A percentile compares a stretch with the other conserved stretches of the same genome.
Evolutionary conservation across 371 early-diverging fungal species (phyloP).

Genomic region (Capillidium heterosporum): DNA sequence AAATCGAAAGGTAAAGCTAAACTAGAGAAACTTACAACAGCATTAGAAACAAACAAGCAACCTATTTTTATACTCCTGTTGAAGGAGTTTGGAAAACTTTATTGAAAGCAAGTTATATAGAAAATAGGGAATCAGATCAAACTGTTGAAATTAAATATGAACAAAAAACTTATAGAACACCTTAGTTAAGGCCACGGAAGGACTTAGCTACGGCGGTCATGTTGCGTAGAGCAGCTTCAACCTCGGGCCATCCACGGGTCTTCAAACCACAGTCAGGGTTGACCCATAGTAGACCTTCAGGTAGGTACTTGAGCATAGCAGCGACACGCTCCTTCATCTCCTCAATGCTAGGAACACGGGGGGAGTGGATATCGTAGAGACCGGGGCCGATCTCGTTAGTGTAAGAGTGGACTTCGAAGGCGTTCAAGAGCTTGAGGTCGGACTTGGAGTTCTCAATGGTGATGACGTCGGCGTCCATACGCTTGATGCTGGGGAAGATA

Average conservation of each 20-base stretch:
- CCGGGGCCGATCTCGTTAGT: constrained; percentile 88
- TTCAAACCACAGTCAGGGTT: constrained; percentile 98
- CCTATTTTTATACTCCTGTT: too few relatives aligned
- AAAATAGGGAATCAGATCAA: too few relatives aligned
- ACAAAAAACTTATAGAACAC: neutral
- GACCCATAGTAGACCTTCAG: constrained; percentile 68
- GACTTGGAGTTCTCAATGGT: constrained; percentile 95
- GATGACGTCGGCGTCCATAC: constrained; percentile 85
- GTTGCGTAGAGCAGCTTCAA: constrained; percentile 69
- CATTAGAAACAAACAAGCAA: too few relatives aligned
- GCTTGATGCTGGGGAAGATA: constrained; percentile 80
- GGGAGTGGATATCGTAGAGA: constrained; percentile 90
- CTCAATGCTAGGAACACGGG: constrained; percentile 75
- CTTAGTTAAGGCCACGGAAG: constrained; percentile 19
- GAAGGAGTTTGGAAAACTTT: too few relatives aligned
- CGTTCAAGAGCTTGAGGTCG: constrained; percentile 77
- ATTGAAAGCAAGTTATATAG: too few relatives aligned
- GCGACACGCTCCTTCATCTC: constrained; percentile 74
- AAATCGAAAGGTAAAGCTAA: too few relatives aligned
- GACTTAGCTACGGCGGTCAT: constrained; percentile 63
- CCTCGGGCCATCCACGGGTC: constrained; percentile 88
- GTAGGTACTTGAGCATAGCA: constrained; percentile 45
- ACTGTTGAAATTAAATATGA: too few relatives aligned
- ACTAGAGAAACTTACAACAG: too few relatives aligned
- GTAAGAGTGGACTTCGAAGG: constrained; percentile 70